Conservation (phyloP, 106 monocot species). For the Dendrobium catenatum region DNA sequence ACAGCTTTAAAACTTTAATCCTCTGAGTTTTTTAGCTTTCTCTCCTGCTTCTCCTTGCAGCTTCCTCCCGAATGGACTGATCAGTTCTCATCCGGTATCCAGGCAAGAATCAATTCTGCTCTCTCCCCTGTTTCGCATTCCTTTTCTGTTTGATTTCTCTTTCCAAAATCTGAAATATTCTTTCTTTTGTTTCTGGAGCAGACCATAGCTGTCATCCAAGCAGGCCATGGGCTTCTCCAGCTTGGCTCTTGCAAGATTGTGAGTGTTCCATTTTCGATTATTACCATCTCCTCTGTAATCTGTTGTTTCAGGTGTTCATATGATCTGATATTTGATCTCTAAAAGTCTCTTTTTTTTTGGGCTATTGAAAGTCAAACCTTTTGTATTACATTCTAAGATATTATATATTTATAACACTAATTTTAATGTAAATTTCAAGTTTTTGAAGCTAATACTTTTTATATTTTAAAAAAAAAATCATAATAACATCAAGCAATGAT, state of each 20-base stretch:
- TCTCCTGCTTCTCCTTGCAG: constrained; percentile 33
- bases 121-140: neutral
- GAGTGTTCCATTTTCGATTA: constrained; percentile 10
- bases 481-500: too few species aligned
- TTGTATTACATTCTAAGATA: too few species aligned
- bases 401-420: too few species aligned
- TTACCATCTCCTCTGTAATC: neutral
- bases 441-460: too few species aligned
- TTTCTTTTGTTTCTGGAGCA: constrained; percentile 20
- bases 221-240: constrained; percentile 83
- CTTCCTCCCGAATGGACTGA: constrained; percentile 94
- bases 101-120: constrained; percentile 26
- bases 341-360: too few species aligned
- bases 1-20: neutral
- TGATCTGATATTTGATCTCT: too few species aligned
- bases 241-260: constrained; percentile 93
- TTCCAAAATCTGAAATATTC: neutral
- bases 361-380: too few species aligned
- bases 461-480: too few species aligned
- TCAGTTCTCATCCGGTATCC: constrained; percentile 85
- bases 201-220: constrained; percentile 96
- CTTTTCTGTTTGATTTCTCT: neutral
- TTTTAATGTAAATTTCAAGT: too few species aligned
- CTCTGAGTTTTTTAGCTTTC: neutral
- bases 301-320: too few species aligned